Conservation (phyloP, 495 filamentous ascomycete species). For the Ramalina peruviana region DNA sequence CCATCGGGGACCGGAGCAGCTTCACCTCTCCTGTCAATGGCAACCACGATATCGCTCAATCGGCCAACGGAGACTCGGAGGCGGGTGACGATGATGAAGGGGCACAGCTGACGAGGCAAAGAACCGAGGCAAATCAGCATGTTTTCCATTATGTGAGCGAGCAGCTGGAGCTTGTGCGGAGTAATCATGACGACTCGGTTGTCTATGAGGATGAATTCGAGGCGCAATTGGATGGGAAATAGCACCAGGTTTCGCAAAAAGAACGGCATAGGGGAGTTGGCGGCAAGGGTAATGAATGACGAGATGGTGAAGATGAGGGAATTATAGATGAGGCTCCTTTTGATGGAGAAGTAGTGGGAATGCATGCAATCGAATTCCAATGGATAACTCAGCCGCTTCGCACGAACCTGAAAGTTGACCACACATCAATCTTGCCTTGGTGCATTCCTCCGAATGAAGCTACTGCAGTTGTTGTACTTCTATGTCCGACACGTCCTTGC, state of each 20-base stretch:
- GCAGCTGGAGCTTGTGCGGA: constrained; percentile 50
- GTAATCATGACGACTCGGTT: constrained; percentile 27
- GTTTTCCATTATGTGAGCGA: constrained; percentile 57
- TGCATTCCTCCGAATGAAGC: no score
- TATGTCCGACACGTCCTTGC: no score
- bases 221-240: constrained; percentile 28
- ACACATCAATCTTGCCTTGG: no score
- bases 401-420: no score
- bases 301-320: no score
- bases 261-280: no score
- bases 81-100: constrained; percentile 18
- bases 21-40: constrained; percentile 36
- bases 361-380: no score
- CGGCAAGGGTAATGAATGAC: no score
- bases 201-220: constrained; percentile 50
- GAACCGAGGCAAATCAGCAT: constrained; percentile 45
- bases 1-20: constrained; percentile 78
- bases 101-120: constrained; percentile 24
- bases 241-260: neutral
- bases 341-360: no score
- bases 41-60: neutral
- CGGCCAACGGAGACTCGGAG: constrained; percentile 26
- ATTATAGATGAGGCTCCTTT: no score
- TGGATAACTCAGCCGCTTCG: no score
- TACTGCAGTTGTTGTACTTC: no score